Conservation (phyloP, 495 filamentous ascomycete species). For the Neurospora sp. region DNA sequence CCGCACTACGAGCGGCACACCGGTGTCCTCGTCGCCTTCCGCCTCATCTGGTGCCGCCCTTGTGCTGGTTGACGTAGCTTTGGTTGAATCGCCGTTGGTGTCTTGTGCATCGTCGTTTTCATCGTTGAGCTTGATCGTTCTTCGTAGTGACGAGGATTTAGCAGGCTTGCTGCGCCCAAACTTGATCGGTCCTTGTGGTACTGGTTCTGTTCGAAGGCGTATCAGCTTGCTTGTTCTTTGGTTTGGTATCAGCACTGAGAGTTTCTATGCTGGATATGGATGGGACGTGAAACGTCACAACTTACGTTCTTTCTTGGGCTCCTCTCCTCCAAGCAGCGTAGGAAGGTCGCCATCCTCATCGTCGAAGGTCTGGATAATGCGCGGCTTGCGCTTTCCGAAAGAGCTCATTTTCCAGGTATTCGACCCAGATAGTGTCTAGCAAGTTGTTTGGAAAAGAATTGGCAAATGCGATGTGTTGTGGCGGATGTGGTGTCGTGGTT, state of each 20-base stretch:
- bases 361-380: slow-evolving; percentile 61
- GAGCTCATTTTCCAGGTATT: slow-evolving; percentile 42
- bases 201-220: slow-evolving; percentile 19
- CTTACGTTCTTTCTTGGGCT: slow-evolving; percentile 27
- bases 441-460: background rate
- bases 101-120: slow-evolving; percentile 11
- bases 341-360: slow-evolving; percentile 41
- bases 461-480: background rate
- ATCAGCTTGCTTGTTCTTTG: slow-evolving; percentile 28
- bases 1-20: slow-evolving; percentile 25
- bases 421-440: background rate
- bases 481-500: background rate
- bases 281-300: background rate
- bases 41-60: slow-evolving; percentile 16
- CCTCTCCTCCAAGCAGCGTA: slow-evolving; percentile 20
- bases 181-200: slow-evolving; percentile 30
- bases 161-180: slow-evolving; percentile 34
- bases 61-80: background rate
- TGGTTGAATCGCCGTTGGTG: background rate
- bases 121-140: slow-evolving; percentile 36
- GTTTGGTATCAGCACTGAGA: slow-evolving; percentile 21
- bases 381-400: slow-evolving; percentile 61
- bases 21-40: slow-evolving; percentile 31
- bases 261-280: background rate
- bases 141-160: slow-evolving; percentile 41